phyloP scores from a whole-genome alignment of 805 yeast species.

The Candida coleopterorum region DNA sequence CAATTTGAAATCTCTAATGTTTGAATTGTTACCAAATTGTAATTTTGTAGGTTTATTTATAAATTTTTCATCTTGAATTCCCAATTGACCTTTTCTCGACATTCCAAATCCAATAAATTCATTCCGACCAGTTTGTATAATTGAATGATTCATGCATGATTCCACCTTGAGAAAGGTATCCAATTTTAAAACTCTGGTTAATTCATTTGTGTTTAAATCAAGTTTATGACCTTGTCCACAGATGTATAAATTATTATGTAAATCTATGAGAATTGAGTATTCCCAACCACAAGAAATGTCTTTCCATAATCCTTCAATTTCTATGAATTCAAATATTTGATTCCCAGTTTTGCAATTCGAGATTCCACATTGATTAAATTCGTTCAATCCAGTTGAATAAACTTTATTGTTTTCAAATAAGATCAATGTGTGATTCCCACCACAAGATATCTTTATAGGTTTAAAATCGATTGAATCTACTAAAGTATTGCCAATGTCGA shows the following conservation, averaged over 20 bases:
- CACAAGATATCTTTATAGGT: conserved; percentile 56
- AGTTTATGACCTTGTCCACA: conserved; percentile 70
- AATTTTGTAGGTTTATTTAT: conserved; percentile 22
- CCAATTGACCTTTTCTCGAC: conserved; percentile 56
- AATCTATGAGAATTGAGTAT: conserved; percentile 49
- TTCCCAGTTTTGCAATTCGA: conserved; percentile 6
- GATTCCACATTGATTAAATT: conserved; percentile 49
- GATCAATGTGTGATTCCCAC: conserved; percentile 83
- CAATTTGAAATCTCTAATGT: conserved; percentile 24
- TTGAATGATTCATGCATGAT: conserved; percentile 45
- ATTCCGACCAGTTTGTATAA: conserved; percentile 37
- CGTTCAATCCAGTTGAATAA: conserved; percentile 57
- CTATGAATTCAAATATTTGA: conserved; percentile 12
- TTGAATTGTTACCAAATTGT: conserved; percentile 9
- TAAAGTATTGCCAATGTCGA: conserved; percentile 9
- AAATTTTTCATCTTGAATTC: conserved; percentile 10
- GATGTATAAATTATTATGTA: conserved; percentile 36
- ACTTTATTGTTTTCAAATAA: conserved; percentile 50
- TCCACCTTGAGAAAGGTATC: conserved; percentile 12
- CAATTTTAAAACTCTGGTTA: conserved; percentile 5
- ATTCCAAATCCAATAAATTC: conserved; percentile 64
- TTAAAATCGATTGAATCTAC: conserved; percentile 8
- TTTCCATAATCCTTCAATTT: conserved; percentile 30
- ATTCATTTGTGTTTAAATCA: conserved; percentile 51
- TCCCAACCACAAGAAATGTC: conserved; percentile 78